Conservation (phyloP, 768 basidiomycete species). For the Naganishia friedmannii region DNA sequence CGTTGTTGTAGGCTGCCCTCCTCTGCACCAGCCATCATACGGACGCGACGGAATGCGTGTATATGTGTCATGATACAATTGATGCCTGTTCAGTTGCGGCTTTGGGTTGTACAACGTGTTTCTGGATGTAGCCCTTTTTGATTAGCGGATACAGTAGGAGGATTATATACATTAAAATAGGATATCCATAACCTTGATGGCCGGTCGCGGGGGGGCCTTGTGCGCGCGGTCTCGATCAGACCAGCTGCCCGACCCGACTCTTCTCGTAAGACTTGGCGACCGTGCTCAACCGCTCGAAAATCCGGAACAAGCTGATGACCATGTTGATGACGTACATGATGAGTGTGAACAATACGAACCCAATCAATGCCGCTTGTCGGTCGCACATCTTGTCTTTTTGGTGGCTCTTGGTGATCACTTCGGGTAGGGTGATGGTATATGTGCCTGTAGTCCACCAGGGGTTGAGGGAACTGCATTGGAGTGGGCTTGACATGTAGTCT, state of each 20-base stretch:
- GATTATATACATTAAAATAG: neutral
- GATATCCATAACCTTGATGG: neutral
- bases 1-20: too few relatives aligned
- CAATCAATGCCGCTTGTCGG: constrained; percentile 44
- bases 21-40: too few relatives aligned
- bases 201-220: too few relatives aligned
- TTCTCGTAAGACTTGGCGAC: constrained; percentile 29
- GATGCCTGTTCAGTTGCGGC: neutral
- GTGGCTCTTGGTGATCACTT: constrained; percentile 30
- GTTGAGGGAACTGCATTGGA: constrained; percentile 40
- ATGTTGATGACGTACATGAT: constrained; percentile 47
- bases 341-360: constrained; percentile 37
- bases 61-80: neutral
- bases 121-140: neutral
- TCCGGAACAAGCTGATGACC: constrained; percentile 49
- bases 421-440: constrained; percentile 38
- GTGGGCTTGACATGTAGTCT: constrained; percentile 49
- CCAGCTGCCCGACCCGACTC: constrained; percentile 22
- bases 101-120: constrained; percentile 11
- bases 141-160: constrained; percentile 2
- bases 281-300: constrained; percentile 40
- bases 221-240: too few relatives aligned
- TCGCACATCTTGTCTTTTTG: constrained; percentile 39
- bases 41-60: neutral
- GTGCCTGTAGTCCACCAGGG: constrained; percentile 45